phyloP scores from a whole-genome alignment of 805 yeast genomes.

The Candida ascalaphidarum region DNA sequence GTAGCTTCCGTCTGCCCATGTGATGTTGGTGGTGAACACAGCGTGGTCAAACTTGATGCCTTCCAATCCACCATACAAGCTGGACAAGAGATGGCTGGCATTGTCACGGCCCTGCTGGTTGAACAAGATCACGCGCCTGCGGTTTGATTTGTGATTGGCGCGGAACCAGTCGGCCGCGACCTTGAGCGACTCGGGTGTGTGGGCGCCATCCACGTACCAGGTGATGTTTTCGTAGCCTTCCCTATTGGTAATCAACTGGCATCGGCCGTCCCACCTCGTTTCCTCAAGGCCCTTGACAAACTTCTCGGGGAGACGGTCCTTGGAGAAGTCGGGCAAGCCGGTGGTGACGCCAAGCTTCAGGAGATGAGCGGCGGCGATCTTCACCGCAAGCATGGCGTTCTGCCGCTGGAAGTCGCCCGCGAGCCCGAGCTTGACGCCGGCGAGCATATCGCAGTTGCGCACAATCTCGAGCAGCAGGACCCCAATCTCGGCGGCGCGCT shows the following conservation, averaged over 20 bases:
- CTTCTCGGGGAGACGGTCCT: constrained; percentile 33
- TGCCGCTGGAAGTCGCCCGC: constrained; percentile 77
- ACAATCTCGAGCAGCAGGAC: constrained; percentile 42
- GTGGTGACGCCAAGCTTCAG: constrained; percentile 33
- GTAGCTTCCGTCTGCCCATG: constrained; percentile 79
- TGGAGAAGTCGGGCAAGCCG: constrained; percentile 13
- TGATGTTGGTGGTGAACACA: constrained; percentile 83
- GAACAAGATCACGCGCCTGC: constrained; percentile 55
- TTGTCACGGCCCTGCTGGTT: constrained; percentile 91
- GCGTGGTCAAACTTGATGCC: constrained; percentile 59
- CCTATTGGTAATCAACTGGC: constrained; percentile 54
- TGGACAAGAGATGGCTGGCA: constrained; percentile 52
- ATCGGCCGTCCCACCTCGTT: constrained; percentile 93
- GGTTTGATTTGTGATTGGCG: constrained; percentile 10
- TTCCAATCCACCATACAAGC: constrained; percentile 35
- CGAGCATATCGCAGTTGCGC: constrained; percentile 28
- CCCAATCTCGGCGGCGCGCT: constrained; percentile 61
- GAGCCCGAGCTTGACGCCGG: constrained; percentile 50
- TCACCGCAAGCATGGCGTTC: constrained; percentile 85
- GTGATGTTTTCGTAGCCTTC: constrained; percentile 32
- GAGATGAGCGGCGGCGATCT: constrained; percentile 57
- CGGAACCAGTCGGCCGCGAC: constrained; percentile 80
- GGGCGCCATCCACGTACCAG: constrained; percentile 97
- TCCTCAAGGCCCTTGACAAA: constrained; percentile 51
- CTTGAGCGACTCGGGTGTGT: constrained; percentile 77